Base-by-base conservation (phyloP, 495 filamentous ascomycete species). In the Sabuloglossum arenarium region DNA sequence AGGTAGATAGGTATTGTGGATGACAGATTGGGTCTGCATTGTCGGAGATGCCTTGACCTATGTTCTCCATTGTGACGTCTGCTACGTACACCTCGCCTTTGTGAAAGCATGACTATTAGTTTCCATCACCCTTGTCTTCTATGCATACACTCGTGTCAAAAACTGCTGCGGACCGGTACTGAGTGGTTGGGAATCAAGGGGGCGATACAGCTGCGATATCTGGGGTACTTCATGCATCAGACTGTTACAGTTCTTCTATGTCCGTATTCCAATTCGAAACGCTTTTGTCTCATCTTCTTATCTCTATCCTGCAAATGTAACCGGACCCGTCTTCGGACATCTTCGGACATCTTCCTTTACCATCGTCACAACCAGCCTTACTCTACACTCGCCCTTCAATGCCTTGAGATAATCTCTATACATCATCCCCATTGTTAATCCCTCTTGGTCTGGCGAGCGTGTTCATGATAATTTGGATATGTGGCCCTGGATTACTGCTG, bases 1-100 rank as follows among this genome's bases (percentile, higher is more conserved):
- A 75, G 82, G 61, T 84, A 75, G 64, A 37, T 3, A 4, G 14
- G 6, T 3, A 6, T 11, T 10, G 11, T 23, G 6, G 16, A 43
- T 9, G 24, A 21, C 50, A n/a, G 8, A 16, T 43, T 2, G 50
- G 25, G 3, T 4, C 6, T 53, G 11, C 31, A 14, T 30, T 14
- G 25, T 4, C 21, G 25, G 32, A 30, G 16, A 30, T 32, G 23
- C 19, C 51, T 32, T 12, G 53, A n/a, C 5, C 32, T 6, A 24
- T 21, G 12, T 45, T 19, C 34, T 19, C 34, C 42, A 10, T 25
- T 55, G 19, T 32, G 10, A 6, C 19, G 32, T 43, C 34, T 55
- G 11, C 28, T 19, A 19, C 53, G 6, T 9, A 21, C 25, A 39
- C 42, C 30, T 30, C 32, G 11, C 31, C 23, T 39, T 12, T 30